Percentiles rank a stretch among this genome's conserved stretches.
These are phyloP conservation scores for Coemansia sp. DNA, from an alignment of 192 early-diverging fungal species.

Conservation along the genomic window DNA sequence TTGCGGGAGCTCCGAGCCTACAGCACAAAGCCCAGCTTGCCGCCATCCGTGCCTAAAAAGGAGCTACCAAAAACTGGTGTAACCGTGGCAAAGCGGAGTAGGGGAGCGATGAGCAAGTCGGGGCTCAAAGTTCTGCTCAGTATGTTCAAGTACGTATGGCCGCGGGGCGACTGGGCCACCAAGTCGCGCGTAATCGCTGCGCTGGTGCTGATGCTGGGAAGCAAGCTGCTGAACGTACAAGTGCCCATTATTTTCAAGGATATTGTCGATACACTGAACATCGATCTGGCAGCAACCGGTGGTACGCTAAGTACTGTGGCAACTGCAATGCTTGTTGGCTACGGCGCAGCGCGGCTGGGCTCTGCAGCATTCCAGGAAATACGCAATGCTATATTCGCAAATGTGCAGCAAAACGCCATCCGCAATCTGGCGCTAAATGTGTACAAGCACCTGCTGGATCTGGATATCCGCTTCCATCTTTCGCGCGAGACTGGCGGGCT, in stretches of 20 bases:
- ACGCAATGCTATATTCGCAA: slow-evolving; percentile 90
- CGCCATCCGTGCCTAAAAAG: slow-evolving; percentile 2
- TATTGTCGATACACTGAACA: slow-evolving; percentile 82
- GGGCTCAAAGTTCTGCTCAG: slow-evolving; percentile 67
- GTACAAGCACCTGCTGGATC: slow-evolving; percentile 83
- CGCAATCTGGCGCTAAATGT: slow-evolving; percentile 81
- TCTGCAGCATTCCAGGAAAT: slow-evolving; percentile 82
- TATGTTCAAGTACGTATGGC: slow-evolving; percentile 85
- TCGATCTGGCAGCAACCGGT: slow-evolving; percentile 59
- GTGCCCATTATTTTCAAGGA: slow-evolving; percentile 96
- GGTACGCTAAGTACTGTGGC: slow-evolving; percentile 73
- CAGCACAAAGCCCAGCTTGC: slow-evolving; percentile 1
- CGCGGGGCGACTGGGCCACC: slow-evolving; percentile 78
- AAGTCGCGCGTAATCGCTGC: slow-evolving; percentile 87
- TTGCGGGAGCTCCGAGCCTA: slow-evolving; percentile 8
- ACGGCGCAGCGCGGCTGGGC: slow-evolving; percentile 87
- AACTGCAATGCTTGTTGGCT: slow-evolving; percentile 92
- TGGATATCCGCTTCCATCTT: slow-evolving; percentile 92
- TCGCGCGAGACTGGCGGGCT: slow-evolving; percentile 94
- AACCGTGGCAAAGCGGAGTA: slow-evolving; percentile 9
- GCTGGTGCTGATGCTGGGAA: slow-evolving; percentile 75
- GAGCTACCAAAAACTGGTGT: background rate
- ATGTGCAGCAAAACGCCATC: slow-evolving; percentile 92
- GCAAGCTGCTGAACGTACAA: slow-evolving; percentile 86
- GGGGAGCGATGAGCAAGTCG: slow-evolving; percentile 46